Conservation (phyloP, 768 basidiomycete species). For the Calocybe indica region DNA sequence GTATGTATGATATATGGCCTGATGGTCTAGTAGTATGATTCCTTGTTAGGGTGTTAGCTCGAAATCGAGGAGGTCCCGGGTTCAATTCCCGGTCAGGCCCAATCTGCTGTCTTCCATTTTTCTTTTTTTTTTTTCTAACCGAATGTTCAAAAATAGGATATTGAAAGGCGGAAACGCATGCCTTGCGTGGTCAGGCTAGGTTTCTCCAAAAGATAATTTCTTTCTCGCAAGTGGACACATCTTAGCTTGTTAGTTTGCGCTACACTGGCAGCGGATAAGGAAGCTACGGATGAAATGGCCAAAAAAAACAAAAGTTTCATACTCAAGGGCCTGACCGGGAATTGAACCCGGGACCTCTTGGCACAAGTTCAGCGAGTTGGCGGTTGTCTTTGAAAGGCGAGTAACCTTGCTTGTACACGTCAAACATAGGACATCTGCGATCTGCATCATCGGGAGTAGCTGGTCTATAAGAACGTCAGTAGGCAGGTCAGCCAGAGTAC, state of each 20-base stretch:
- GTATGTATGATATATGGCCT: too few relatives aligned
- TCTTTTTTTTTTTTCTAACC: too few relatives aligned
- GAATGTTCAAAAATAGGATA: too few relatives aligned
- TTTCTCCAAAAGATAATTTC: too few relatives aligned
- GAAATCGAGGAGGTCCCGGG: constrained; percentile 77
- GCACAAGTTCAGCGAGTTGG: not conserved
- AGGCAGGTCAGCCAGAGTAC: constrained; percentile 49
- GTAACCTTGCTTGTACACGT: constrained; percentile 52
- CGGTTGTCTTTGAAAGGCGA: not conserved
- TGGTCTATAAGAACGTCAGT: constrained; percentile 76
- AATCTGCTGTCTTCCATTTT: not conserved
- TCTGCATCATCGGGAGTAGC: constrained; percentile 50
- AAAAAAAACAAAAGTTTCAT: too few relatives aligned
- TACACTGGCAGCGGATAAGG: too few relatives aligned
- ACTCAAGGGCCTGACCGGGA: constrained; percentile 79
- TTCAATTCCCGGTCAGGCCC: constrained; percentile 86
- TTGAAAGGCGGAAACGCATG: too few relatives aligned
- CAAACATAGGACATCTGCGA: constrained; percentile 52
- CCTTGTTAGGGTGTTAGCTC: constrained; percentile 28
- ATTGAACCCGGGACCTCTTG: constrained; percentile 82
- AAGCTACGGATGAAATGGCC: too few relatives aligned
- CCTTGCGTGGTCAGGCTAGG: too few relatives aligned
- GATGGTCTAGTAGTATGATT: constrained; percentile 40
- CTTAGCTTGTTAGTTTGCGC: too few relatives aligned
- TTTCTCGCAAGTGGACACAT: too few relatives aligned